Conservation (phyloP, 441 rosid species). For the Dalechampia spathulata region DNA sequence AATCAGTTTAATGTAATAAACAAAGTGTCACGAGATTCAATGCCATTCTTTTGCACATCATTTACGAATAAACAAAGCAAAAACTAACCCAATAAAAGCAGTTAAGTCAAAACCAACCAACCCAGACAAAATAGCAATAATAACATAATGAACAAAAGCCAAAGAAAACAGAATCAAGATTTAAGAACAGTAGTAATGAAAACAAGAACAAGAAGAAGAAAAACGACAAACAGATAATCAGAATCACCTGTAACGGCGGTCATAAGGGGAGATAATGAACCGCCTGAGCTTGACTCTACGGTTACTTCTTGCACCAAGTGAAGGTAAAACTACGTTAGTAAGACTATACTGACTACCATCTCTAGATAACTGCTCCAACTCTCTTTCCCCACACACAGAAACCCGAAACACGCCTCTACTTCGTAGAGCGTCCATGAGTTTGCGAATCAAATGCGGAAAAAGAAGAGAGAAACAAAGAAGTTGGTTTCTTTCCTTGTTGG, state of each 20-base stretch:
- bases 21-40: constrained; percentile 5
- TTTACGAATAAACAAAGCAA: not conserved
- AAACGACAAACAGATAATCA: too few relatives aligned
- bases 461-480: too few relatives aligned
- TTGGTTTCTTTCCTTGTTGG: too few relatives aligned
- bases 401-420: constrained; percentile 29
- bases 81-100: not conserved
- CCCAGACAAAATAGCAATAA: not conserved
- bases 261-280: constrained; percentile 67
- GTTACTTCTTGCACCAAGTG: constrained; percentile 88
- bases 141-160: not conserved
- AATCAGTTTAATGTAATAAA: not conserved
- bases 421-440: constrained; percentile 27
- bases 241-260: constrained; percentile 73
- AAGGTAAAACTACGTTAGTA: constrained; percentile 73
- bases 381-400: constrained; percentile 52
- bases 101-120: not conserved
- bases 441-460: not conserved
- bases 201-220: too few relatives aligned
- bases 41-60: constrained; percentile 1
- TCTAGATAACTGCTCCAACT: constrained; percentile 71
- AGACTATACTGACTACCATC: constrained; percentile 92
- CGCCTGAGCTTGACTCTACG: constrained; percentile 60
- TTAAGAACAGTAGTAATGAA: not conserved
- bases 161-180: not conserved